Conservation (phyloP, 2,329 filamentous ascomycete species). For the Albophoma yamanashiensis region DNA sequence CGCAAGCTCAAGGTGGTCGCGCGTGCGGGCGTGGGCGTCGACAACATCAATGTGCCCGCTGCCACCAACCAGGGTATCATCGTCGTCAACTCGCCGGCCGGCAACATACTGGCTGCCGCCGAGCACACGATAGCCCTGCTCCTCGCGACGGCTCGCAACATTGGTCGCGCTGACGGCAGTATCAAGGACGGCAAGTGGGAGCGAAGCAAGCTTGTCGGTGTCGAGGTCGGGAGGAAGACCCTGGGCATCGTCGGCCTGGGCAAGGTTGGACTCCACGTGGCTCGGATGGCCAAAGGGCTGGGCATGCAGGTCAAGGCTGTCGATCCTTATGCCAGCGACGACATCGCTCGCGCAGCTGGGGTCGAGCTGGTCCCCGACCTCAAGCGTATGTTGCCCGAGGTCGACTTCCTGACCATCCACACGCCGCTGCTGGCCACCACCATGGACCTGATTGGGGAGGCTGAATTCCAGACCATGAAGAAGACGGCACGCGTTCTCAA, state of each 20-base stretch:
- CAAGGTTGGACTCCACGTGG: constrained; percentile 76
- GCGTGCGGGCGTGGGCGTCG: constrained; percentile 70
- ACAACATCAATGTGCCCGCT: constrained; percentile 68
- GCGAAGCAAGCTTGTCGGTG: constrained; percentile 60
- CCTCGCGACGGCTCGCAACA: constrained; percentile 62
- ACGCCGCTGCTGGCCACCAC: constrained; percentile 72
- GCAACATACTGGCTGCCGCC: constrained; percentile 72
- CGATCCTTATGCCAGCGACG: constrained; percentile 66
- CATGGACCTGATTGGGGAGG: constrained; percentile 57
- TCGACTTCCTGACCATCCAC: constrained; percentile 73
- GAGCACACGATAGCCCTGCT: constrained; percentile 69
- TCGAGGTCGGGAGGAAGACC: constrained; percentile 69
- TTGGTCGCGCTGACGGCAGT: constrained; percentile 58
- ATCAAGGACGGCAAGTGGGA: constrained; percentile 69
- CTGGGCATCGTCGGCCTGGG: constrained; percentile 69
- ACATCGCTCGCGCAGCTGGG: constrained; percentile 58
- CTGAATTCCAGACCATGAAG: constrained; percentile 63
- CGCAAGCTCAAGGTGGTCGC: constrained; percentile 67
- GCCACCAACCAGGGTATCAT: constrained; percentile 66
- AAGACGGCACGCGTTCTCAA: constrained; percentile 64
- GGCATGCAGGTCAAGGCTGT: constrained; percentile 67
- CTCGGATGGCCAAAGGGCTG: constrained; percentile 65
- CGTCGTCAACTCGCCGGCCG: constrained; percentile 69
- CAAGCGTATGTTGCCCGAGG: constrained; percentile 47
- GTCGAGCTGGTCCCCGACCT: constrained; percentile 52